Base-by-base conservation (phyloP, 805 yeast species). In the Zygosaccharomyces pseudorouxii region DNA sequence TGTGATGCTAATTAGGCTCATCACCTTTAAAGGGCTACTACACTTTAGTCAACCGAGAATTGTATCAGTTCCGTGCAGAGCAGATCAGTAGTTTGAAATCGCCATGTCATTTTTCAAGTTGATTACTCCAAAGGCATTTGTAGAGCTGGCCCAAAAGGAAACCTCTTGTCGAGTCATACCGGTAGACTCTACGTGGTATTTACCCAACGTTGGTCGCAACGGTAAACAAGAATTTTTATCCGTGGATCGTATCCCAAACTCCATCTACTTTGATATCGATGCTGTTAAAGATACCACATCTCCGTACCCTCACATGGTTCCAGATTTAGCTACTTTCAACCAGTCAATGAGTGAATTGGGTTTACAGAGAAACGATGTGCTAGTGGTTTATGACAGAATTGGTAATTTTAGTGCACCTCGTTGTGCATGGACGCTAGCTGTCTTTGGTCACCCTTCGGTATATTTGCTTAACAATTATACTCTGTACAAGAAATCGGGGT, bases 361-460 rank as follows among this genome's bases (percentile, higher is more conserved):
- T 1, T 60, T 87, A 25, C 54, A 60, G 3, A 69, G 69, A 22
- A 68, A 71, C 43, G 93, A 90, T 55, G 69, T 72, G 11, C 62
- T 93, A 35, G 84, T 93, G 9, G 79, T 93, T 10, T 93, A 93
- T 65, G 99, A 93, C 67, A 81, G 82, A 55, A 76, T 77, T 42
- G 96, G 96, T 2, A 82, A 86, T 53, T 89, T 92, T 65, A 82
- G 95, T 37, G 81, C 90, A 2, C 96, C 97, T 33, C 76, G 99
- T 55, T 95, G 86, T 14, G 90, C 89, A 0, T 93, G 97, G 97
- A 88, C 90, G 56, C 76, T 93, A 58, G 76, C 81, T 31, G 71
- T 85, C 0, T 88, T 86, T 64, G 92, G 92, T 6, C 97, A 90
- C 64, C 69, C 79, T 43, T 68, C 79, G 30, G 84, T 89, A 20